Evolutionary conservation across 2,329 filamentous ascomycete genomes (phyloP).

Genomic region (Colletotrichum destructivum): DNA sequence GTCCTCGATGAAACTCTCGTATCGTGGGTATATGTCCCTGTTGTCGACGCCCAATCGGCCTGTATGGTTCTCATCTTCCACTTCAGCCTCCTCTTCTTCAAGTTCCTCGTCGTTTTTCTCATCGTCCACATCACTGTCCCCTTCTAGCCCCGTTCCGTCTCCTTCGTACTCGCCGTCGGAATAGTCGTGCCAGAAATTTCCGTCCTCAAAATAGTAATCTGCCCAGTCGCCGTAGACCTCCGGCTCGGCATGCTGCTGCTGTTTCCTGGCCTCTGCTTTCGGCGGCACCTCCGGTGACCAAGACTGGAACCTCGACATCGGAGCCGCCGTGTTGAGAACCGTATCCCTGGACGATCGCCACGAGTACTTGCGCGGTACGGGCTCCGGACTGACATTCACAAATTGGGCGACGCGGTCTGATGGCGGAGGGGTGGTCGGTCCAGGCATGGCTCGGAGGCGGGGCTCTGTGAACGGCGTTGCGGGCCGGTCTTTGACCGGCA

Average conservation of each 20-base stretch:
- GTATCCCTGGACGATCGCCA: conserved; percentile 39
- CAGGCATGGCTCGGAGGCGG: conserved; percentile 16
- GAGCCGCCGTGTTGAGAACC: conserved; percentile 28
- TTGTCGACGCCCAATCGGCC: conserved; percentile 7
- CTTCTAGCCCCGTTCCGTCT: conserved; percentile 8
- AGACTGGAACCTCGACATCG: conserved; percentile 23
- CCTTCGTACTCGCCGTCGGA: conserved; percentile 1
- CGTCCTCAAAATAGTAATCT: conserved; percentile 44
- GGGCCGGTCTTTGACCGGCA: conserved; percentile 31
- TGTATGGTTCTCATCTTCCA: conserved; percentile 4
- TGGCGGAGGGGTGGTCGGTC: conserved; percentile 35
- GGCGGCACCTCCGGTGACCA: conserved; percentile 29
- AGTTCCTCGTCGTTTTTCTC: not conserved
- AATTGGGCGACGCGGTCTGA: conserved; percentile 28
- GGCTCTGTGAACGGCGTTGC: conserved; percentile 37
- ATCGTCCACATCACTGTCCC: conserved; percentile 1
- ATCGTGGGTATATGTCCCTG: conserved; percentile 28
- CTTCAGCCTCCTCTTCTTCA: conserved; percentile 10
- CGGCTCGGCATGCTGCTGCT: conserved; percentile 15
- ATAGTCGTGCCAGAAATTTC: conserved; percentile 35
- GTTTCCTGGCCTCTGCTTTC: not conserved
- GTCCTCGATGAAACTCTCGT: conserved; percentile 40
- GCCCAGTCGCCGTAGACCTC: conserved; percentile 44
- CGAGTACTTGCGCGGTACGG: conserved; percentile 26
- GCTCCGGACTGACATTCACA: conserved; percentile 16